Percentiles rank a stretch among this genome's conserved stretches.
These are phyloP conservation scores for Fusarium sp. DNA, from an alignment of 2,329 filamentous ascomycete species.

Conservation along the genomic window DNA sequence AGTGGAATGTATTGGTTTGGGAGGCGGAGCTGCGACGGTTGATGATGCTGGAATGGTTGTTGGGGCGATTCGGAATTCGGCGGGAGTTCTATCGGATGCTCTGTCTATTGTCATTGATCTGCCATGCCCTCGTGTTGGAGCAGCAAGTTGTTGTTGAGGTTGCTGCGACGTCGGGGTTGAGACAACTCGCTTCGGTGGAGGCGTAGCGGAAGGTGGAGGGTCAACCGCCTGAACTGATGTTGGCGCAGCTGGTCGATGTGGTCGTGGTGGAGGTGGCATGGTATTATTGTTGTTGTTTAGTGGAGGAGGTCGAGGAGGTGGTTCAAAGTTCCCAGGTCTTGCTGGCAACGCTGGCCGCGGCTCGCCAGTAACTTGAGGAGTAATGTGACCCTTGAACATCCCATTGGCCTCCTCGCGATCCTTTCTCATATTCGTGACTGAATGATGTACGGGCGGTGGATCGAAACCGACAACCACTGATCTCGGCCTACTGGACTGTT, in stretches of 20 bases:
- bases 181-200: slow-evolving; percentile 48
- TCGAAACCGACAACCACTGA: slow-evolving; percentile 56
- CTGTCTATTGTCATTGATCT: slow-evolving; percentile 55
- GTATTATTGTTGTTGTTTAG: slow-evolving; percentile 34
- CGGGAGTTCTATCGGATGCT: slow-evolving; percentile 43
- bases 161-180: slow-evolving; percentile 50
- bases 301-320: slow-evolving; percentile 31
- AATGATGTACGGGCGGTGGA: slow-evolving; percentile 65
- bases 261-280: slow-evolving; percentile 59
- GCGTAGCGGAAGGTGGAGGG: slow-evolving; percentile 36
- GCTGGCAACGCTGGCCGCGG: slow-evolving; percentile 62
- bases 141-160: slow-evolving; percentile 48
- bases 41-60: slow-evolving; percentile 36
- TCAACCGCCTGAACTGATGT: slow-evolving; percentile 38
- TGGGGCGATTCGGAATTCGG: slow-evolving; percentile 43
- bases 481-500: slow-evolving; percentile 39
- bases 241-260: slow-evolving; percentile 56
- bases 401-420: slow-evolving; percentile 61
- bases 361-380: slow-evolving; percentile 59
- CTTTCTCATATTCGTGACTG: slow-evolving; percentile 58
- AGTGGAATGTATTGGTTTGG: slow-evolving; percentile 38
- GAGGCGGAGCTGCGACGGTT: slow-evolving; percentile 29
- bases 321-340: slow-evolving; percentile 57
- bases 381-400: slow-evolving; percentile 52
- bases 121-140: slow-evolving; percentile 49